Base-by-base conservation (phyloP, 257 asterid species). In the Salvia hispanica region DNA sequence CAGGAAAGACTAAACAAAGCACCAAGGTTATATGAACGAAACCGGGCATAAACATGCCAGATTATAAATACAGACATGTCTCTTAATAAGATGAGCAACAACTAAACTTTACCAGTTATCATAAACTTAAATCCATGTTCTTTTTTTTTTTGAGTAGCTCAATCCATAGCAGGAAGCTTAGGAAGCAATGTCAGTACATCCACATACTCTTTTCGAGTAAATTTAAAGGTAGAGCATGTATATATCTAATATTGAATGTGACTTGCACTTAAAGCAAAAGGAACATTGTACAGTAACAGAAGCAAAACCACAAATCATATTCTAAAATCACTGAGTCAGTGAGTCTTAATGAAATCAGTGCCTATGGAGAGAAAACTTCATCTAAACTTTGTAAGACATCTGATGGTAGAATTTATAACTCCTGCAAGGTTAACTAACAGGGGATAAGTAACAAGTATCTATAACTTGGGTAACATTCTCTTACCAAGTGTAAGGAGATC, bases 361-460 rank as follows among this genome's bases (percentile, higher is more conserved):
- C 21, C 42, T 2, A 45, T 5, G 5, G 13, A 25, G 42, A 51
- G 57, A 39, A 6, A 6, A 6, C 7, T 39, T 39, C 43, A 39
- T 39, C 43, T 10, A 6, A 39, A 39, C 43, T 39, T 6, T 48
- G 9, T 8, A 16, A 51, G 57, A 51, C 57, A 7, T 51, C 11
- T 51, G 12, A 51, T 42, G 52, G 18, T 18, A 43, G 7, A 25
- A 5, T 11, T 44, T 6, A 4, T 12, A 12, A 18, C 18, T 18
- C 6, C 52, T 0, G 52, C 51, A 18, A 44, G 34, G n/a, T n/a
- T n/a, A n/a, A 25, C 31, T 46, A 3, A 64, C n/a, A 28, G 7
- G 40, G 58, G 70, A 42, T 64, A 64, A 64, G n/a, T 64, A 50
- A 15, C 11, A 13, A 33, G 4, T 47, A 62, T 7, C 9, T 5